phyloP scores from a whole-genome alignment of 495 filamentous ascomycete species.

The Tuber indicum region DNA sequence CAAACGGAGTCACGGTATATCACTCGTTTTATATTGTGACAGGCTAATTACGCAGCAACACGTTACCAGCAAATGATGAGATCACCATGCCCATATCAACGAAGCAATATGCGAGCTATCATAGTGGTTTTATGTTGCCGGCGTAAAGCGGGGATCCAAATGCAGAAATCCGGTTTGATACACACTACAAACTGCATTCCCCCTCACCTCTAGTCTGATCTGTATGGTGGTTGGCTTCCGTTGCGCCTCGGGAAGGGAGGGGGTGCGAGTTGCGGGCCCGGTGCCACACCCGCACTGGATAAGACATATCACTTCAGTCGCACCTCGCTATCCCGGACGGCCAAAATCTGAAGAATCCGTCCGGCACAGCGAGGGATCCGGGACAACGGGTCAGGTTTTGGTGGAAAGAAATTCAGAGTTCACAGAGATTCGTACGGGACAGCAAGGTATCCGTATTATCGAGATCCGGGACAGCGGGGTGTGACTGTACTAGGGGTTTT shows the following conservation, averaged over 20 bases:
- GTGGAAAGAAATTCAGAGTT: too few species aligned
- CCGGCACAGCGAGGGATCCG: too few species aligned
- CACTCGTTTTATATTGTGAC: slow-evolving; percentile 1
- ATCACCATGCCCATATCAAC: not conserved
- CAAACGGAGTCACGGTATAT: not conserved
- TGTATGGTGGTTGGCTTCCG: not conserved
- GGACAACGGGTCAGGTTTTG: too few species aligned
- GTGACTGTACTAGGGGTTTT: too few species aligned
- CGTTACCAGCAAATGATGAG: not conserved
- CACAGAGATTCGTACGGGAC: too few species aligned
- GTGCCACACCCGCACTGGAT: not conserved
- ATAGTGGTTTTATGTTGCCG: not conserved
- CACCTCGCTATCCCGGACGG: too few species aligned
- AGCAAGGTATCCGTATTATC: too few species aligned
- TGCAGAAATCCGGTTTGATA: not conserved
- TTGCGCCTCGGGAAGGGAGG: not conserved
- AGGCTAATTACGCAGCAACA: slow-evolving; percentile 1
- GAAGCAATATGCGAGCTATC: not conserved
- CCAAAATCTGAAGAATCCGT: too few species aligned
- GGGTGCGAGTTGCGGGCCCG: not conserved
- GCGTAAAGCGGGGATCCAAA: not conserved
- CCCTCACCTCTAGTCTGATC: not conserved
- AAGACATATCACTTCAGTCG: too few species aligned
- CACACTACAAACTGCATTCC: not conserved
- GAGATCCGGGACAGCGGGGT: too few species aligned